Conservation (phyloP, 495 filamentous ascomycete species). For the Hypoxylon lienhwacheense region DNA sequence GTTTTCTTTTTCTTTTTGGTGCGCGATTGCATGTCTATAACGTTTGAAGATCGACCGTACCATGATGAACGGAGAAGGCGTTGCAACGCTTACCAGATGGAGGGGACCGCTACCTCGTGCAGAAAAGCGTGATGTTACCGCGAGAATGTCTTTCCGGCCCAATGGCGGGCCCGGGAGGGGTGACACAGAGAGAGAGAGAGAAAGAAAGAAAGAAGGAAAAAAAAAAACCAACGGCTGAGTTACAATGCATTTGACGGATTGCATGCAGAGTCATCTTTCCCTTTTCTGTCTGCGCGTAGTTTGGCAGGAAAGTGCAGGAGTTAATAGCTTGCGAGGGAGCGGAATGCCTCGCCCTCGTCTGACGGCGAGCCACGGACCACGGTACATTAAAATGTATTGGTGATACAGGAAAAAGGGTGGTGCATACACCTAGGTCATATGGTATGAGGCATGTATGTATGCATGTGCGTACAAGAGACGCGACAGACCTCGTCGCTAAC, state of each 20-base stretch:
- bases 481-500: too few relatives aligned
- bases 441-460: background rate
- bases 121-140: slow-evolving; percentile 14
- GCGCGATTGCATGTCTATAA: slow-evolving; percentile 21
- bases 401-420: too few relatives aligned
- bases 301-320: too few relatives aligned
- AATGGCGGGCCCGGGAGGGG: slow-evolving; percentile 15
- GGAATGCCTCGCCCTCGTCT: too few relatives aligned
- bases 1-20: too few relatives aligned
- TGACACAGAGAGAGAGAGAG: too few relatives aligned
- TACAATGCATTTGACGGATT: slow-evolving; percentile 31
- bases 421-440: slow-evolving; percentile 2
- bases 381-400: too few relatives aligned
- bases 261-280: slow-evolving; percentile 21
- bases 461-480: background rate
- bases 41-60: slow-evolving; percentile 24
- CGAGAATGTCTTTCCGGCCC: slow-evolving; percentile 15
- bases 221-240: slow-evolving; percentile 21
- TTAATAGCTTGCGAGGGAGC: slow-evolving; percentile 25
- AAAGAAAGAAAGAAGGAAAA: too few relatives aligned
- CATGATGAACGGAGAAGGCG: slow-evolving; percentile 16
- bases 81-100: slow-evolving; percentile 20
- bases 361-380: too few relatives aligned
- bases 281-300: slow-evolving; percentile 10
- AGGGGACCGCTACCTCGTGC: background rate